Conservation (phyloP, 2,329 filamentous ascomycete species). For the Penicillium glabrum region DNA sequence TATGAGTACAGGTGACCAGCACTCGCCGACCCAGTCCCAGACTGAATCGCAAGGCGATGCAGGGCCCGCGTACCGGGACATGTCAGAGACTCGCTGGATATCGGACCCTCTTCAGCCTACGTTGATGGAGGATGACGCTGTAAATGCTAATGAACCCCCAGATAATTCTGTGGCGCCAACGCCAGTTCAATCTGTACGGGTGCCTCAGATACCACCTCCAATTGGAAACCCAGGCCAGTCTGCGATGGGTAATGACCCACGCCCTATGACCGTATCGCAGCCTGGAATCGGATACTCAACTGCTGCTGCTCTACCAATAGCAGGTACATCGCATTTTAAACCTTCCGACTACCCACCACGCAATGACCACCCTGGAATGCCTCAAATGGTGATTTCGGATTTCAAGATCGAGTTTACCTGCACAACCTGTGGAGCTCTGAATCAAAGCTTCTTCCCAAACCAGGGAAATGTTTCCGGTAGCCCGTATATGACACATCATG, state of each 20-base stretch:
- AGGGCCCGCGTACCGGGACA: slow-evolving; percentile 24
- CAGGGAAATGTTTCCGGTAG: slow-evolving; percentile 36
- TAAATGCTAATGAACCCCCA: slow-evolving; percentile 23
- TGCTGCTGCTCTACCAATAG: slow-evolving; percentile 17
- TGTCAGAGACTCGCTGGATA: slow-evolving; percentile 35
- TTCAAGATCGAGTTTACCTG: slow-evolving; percentile 44
- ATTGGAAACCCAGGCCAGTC: slow-evolving; percentile 24
- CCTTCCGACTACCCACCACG: slow-evolving; percentile 23
- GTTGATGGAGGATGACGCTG: slow-evolving; percentile 27
- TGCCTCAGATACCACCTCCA: slow-evolving; percentile 20
- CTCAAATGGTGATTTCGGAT: slow-evolving; percentile 35
- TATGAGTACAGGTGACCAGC: slow-evolving; percentile 26
- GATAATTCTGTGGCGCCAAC: slow-evolving; percentile 19
- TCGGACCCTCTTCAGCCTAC: slow-evolving; percentile 27
- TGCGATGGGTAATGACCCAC: slow-evolving; percentile 21
- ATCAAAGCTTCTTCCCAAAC: slow-evolving; percentile 40
- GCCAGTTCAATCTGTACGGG: slow-evolving; percentile 20
- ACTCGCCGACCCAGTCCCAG: slow-evolving; percentile 25
- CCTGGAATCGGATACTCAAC: slow-evolving; percentile 22
- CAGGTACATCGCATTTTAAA: slow-evolving; percentile 22
- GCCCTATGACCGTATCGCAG: slow-evolving; percentile 25
- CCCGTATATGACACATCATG: slow-evolving; percentile 28
- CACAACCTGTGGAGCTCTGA: slow-evolving; percentile 37
- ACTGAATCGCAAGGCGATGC: slow-evolving; percentile 26
- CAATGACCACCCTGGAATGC: slow-evolving; percentile 25